A percentile compares a stretch with the other conserved stretches of the same genome.
Evolutionary conservation across 2,329 filamentous ascomycete species (phyloP).

Genomic region (Lojkania enalia): DNA sequence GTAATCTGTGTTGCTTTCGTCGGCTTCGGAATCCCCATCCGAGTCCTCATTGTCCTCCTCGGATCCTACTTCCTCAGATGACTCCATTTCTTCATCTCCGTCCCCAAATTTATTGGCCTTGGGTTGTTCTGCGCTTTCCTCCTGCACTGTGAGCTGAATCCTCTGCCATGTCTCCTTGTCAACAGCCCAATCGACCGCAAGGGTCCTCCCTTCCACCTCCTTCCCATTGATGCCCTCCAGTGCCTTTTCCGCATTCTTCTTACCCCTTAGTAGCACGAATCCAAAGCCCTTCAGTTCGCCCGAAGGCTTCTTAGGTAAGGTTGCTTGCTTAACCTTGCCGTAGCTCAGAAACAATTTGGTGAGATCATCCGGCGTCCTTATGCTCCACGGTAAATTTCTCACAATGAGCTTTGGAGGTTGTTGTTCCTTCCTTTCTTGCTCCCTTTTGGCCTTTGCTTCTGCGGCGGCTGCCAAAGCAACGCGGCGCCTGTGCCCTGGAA

Average conservation of each 20-base stretch:
- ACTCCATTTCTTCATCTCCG: constrained; percentile 40
- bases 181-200: constrained; percentile 97
- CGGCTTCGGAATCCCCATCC: constrained; percentile 39
- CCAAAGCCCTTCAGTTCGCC: constrained; percentile 80
- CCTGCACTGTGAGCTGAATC: constrained; percentile 52
- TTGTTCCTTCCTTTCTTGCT: constrained; percentile 64
- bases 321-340: constrained; percentile 87
- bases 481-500: constrained; percentile 34
- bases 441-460: constrained; percentile 66
- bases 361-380: constrained; percentile 84
- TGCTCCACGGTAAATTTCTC: constrained; percentile 92
- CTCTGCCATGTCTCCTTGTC: constrained; percentile 85
- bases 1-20: constrained; percentile 46
- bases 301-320: constrained; percentile 75
- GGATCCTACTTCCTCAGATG: constrained; percentile 33
- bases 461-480: constrained; percentile 50
- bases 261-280: constrained; percentile 85
- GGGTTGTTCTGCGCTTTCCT: constrained; percentile 47
- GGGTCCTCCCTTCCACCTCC: constrained; percentile 79
- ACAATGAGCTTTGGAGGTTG: constrained; percentile 84
- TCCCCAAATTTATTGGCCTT: constrained; percentile 46
- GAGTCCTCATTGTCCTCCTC: constrained; percentile 48
- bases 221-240: constrained; percentile 86
- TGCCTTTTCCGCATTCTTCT: constrained; percentile 89
- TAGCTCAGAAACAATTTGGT: constrained; percentile 79